Evolutionary conservation across 2,329 filamentous ascomycete species (phyloP).

Genomic region (Aspergillus aculeatinus): DNA sequence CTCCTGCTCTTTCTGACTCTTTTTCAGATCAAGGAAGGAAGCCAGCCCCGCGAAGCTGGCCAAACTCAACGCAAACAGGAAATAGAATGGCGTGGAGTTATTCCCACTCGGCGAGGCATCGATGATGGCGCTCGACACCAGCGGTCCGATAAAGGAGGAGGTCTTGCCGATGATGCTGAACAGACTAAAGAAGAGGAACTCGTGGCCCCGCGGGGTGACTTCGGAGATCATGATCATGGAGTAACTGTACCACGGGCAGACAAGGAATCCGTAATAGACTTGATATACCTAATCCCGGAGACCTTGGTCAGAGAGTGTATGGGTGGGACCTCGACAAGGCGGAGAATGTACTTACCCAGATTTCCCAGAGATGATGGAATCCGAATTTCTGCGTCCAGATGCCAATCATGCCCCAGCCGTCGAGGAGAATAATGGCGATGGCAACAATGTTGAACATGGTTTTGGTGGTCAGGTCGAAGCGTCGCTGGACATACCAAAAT

Average conservation of each 20-base stretch:
- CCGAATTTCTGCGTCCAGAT: constrained; percentile 56
- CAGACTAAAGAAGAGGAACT: constrained; percentile 68
- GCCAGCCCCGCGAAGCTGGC: constrained; percentile 56
- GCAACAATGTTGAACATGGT: constrained; percentile 68
- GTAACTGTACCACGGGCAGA: constrained; percentile 70
- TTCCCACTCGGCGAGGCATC: constrained; percentile 57
- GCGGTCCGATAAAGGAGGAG: constrained; percentile 65
- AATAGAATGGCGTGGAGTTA: constrained; percentile 65
- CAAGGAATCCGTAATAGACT: constrained; percentile 63
- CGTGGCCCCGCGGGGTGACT: constrained; percentile 66
- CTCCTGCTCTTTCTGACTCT: constrained; percentile 60
- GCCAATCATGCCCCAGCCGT: constrained; percentile 59
- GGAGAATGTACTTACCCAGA: constrained; percentile 41
- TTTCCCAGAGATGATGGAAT: constrained; percentile 56
- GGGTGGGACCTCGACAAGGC: neutral
- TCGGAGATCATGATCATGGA: constrained; percentile 70
- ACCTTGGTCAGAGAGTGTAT: neutral
- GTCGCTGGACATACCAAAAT: constrained; percentile 63
- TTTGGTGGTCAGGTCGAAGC: constrained; percentile 61
- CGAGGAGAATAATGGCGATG: constrained; percentile 60
- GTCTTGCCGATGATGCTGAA: constrained; percentile 70
- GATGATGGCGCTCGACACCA: constrained; percentile 69
- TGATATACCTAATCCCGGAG: constrained; percentile 38
- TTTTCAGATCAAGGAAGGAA: constrained; percentile 60
- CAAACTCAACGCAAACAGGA: constrained; percentile 60